Base-by-base conservation (phyloP, 1,139 yeast genomes). In the Taphrina wiesneri region DNA sequence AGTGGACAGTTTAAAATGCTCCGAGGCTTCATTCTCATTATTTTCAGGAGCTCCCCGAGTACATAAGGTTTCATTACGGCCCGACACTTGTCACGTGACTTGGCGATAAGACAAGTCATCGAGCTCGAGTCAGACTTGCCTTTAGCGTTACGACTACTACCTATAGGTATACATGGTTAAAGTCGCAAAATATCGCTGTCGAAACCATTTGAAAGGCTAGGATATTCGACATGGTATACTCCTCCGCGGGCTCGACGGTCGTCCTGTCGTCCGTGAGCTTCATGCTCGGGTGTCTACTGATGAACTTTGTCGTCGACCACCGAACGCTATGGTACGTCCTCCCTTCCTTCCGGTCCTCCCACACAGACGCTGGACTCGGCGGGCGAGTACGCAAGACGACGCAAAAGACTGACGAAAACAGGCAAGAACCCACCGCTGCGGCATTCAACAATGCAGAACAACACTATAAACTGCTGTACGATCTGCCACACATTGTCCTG, bases 281-380 rank as follows among this genome's bases (percentile, higher is more conserved):
- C 77, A 84, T 88, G 6, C 81, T 92, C 67, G 99, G 98, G 36
- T 84, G 87, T 34, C 77, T 90, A 57, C 88, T 85, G 75, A 82
- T 88, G 65, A 89, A 90, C 75, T 85, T 87, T 81, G 88, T 96
- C 1, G 93, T 91, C 74, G 97, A 90, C 74, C 82, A 83, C 75
- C 80, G 82, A 72, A 84, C 96, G n/a, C 80, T 93, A 69, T 92
- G 95, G 89, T 49, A 59, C 17, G 56, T 25, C 30, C 11, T 19
- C 30, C 52, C 13, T 21, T n/a, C n/a, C n/a, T n/a, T n/a, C n/a
- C n/a, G n/a, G n/a, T n/a, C n/a, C n/a, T n/a, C n/a, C n/a, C n/a
- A n/a, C n/a, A n/a, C n/a, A n/a, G n/a, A n/a, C n/a, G n/a, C n/a
- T n/a, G n/a, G n/a, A n/a, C n/a, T n/a, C n/a, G n/a, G n/a, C n/a